These are phyloP conservation scores for Didymosphaeria variabile DNA, from an alignment of 2,329 filamentous ascomycete species.

Conservation along the genomic window DNA sequence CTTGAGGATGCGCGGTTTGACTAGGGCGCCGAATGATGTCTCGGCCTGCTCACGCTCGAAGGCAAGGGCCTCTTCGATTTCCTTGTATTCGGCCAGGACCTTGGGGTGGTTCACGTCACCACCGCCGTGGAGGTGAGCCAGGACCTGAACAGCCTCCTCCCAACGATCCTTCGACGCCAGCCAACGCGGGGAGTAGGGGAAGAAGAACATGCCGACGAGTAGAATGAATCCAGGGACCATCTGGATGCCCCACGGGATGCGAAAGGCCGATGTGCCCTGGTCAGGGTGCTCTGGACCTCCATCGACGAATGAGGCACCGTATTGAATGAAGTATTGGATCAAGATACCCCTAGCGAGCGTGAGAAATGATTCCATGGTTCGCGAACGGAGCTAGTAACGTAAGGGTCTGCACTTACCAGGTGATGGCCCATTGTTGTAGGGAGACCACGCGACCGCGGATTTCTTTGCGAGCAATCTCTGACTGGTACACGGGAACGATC, in stretches of 20 bases:
- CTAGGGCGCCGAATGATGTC: constrained; percentile 60
- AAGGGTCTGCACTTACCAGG: constrained; percentile 57
- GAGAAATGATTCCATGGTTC: background rate
- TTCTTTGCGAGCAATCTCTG: constrained; percentile 71
- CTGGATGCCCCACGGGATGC: constrained; percentile 56
- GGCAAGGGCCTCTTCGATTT: constrained; percentile 65
- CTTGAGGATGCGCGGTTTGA: constrained; percentile 63
- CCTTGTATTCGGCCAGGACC: constrained; percentile 70
- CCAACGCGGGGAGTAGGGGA: constrained; percentile 70
- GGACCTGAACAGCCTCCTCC: constrained; percentile 68
- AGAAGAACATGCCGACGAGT: constrained; percentile 52
- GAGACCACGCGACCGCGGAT: constrained; percentile 67
- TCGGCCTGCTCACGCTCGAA: constrained; percentile 63
- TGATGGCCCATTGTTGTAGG: constrained; percentile 76
- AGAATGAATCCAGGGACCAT: constrained; percentile 53
- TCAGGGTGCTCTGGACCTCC: constrained; percentile 51
- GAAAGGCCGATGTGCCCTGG: constrained; percentile 55
- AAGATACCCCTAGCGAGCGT: constrained; percentile 63
- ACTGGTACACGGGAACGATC: constrained; percentile 93
- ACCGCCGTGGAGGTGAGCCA: constrained; percentile 65
- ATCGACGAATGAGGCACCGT: constrained; percentile 66
- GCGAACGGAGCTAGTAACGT: background rate
- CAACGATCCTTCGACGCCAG: constrained; percentile 73
- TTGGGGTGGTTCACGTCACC: constrained; percentile 66
- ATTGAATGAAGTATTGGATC: constrained; percentile 73